A percentile compares a stretch with the other conserved stretches of the same genome.
phyloP scores from a whole-genome alignment of 305 asterid species.

The Solanum aculeatissimum region DNA sequence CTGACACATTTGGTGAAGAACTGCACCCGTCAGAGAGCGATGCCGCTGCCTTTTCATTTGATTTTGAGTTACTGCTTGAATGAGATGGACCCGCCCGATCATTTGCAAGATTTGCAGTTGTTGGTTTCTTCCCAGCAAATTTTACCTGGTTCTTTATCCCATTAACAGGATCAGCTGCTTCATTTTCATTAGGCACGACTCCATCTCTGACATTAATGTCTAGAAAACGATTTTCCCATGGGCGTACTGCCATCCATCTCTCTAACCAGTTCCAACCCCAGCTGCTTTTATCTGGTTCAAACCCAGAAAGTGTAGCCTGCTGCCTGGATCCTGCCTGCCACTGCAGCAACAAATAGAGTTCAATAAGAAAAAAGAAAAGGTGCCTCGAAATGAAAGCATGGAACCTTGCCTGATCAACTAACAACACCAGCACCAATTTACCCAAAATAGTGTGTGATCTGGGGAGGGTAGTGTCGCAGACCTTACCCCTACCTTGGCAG shows the following conservation, averaged over 20 bases:
- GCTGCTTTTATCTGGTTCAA: constrained; percentile 81
- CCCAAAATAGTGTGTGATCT: not conserved
- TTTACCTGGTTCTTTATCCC: constrained; percentile 26
- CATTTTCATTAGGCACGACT: constrained; percentile 38
- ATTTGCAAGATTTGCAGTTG: constrained; percentile 20
- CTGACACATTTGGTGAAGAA: constrained; percentile 46
- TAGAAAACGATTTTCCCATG: constrained; percentile 92
- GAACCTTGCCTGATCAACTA: not conserved
- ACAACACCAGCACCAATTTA: not conserved
- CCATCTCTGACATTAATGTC: constrained; percentile 69
- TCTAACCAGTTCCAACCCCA: constrained; percentile 99
- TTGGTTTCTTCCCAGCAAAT: constrained; percentile 31
- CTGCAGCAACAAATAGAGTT: constrained; percentile 34
- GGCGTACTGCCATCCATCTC: constrained; percentile 99
- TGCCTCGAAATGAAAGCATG: not conserved
- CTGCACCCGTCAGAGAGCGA: constrained; percentile 57
- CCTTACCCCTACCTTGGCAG: not conserved
- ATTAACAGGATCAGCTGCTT: constrained; percentile 29
- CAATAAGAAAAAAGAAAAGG: not conserved
- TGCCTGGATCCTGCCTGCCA: constrained; percentile 99
- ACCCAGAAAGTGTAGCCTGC: constrained; percentile 39
- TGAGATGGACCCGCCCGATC: constrained; percentile 40
- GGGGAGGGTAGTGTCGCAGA: not conserved
- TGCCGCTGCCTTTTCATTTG: constrained; percentile 41
- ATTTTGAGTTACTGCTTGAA: constrained; percentile 31